A percentile compares a stretch with the other conserved stretches of the same genome.
Evolutionary conservation across 345 rosid genomes (phyloP).

Genomic region (Salix arbutifolia): DNA sequence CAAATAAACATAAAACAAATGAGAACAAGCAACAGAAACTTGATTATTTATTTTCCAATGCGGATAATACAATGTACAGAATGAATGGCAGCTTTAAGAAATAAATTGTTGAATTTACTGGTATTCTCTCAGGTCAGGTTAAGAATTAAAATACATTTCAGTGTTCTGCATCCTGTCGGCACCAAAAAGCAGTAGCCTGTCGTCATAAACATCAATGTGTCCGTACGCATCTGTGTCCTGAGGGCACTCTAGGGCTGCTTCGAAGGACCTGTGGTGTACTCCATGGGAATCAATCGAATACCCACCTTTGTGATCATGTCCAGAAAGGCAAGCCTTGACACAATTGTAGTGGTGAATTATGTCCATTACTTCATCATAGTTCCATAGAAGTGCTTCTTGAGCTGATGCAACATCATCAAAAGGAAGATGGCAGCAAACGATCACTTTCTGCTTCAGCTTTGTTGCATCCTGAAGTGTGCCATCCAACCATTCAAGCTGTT

Average conservation of each 20-base stretch:
- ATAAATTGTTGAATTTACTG: not conserved
- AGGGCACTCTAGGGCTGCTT: slow-evolving; percentile 90
- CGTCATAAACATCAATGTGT: slow-evolving; percentile 60
- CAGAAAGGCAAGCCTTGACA: slow-evolving; percentile 80
- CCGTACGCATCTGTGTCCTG: slow-evolving; percentile 83
- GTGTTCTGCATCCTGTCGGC: slow-evolving; percentile 55
- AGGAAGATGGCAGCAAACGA: slow-evolving; percentile 85
- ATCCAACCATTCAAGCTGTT: slow-evolving; percentile 75
- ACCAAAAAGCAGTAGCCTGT: slow-evolving; percentile 63
- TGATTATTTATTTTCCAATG: not conserved
- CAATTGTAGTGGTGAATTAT: slow-evolving; percentile 58
- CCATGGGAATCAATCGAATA: slow-evolving; percentile 71
- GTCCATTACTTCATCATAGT: slow-evolving; percentile 73
- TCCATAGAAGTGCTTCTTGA: slow-evolving; percentile 72
- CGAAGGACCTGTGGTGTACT: slow-evolving; percentile 75
- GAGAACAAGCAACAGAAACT: not conserved
- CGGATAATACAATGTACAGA: slow-evolving; percentile 3
- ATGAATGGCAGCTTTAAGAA: not conserved
- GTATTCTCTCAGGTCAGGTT: not conserved
- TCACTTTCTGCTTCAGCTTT: slow-evolving; percentile 55
- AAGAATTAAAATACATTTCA: slow-evolving; percentile 30
- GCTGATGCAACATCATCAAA: slow-evolving; percentile 54
- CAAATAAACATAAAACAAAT: not conserved
- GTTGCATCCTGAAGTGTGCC: slow-evolving; percentile 63
- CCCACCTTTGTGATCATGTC: slow-evolving; percentile 85